These are phyloP conservation scores for Macrocybe sp. DNA, from an alignment of 1,284 basidiomycete genomes.

Conservation along the genomic window DNA sequence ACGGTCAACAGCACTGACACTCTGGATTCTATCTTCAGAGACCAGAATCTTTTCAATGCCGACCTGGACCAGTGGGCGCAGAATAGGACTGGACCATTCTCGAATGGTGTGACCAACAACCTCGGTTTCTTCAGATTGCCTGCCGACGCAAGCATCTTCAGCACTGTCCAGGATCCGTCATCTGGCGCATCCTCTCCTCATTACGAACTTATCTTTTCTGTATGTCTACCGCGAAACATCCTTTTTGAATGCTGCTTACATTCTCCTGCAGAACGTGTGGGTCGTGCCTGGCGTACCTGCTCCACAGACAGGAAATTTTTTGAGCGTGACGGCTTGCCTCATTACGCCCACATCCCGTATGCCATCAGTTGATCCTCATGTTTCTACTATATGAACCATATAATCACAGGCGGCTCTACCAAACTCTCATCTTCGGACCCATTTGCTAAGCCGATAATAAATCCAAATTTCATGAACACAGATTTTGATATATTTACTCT, in stretches of 20 bases:
- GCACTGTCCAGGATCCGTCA: constrained; percentile 9
- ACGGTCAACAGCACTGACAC: constrained; percentile 14
- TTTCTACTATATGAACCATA: too few species aligned
- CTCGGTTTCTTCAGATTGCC: constrained; percentile 14
- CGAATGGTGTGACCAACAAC: constrained; percentile 16
- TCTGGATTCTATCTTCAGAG: constrained; percentile 14
- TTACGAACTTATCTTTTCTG: constrained; percentile 9
- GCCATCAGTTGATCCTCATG: neutral
- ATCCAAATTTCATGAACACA: constrained; percentile 27
- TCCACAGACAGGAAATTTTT: constrained; percentile 15
- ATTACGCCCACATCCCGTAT: constrained; percentile 19
- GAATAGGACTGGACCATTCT: constrained; percentile 13
- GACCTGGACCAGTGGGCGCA: constrained; percentile 11
- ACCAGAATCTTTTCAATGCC: constrained; percentile 9
- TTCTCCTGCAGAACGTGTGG: constrained; percentile 10
- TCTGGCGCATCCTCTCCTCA: constrained; percentile 11
- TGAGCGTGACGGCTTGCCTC: constrained; percentile 14
- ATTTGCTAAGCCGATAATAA: constrained; percentile 30
- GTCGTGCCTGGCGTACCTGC: constrained; percentile 5
- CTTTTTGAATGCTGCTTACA: constrained; percentile 1
- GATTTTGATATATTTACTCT: constrained; percentile 22
- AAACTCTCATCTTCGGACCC: constrained; percentile 24
- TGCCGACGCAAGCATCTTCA: constrained; percentile 8
- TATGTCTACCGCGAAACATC: neutral
- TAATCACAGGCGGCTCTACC: constrained; percentile 19